phyloP scores from a whole-genome alignment of 2,329 filamentous ascomycete species.

The Talaromyces sp. region DNA sequence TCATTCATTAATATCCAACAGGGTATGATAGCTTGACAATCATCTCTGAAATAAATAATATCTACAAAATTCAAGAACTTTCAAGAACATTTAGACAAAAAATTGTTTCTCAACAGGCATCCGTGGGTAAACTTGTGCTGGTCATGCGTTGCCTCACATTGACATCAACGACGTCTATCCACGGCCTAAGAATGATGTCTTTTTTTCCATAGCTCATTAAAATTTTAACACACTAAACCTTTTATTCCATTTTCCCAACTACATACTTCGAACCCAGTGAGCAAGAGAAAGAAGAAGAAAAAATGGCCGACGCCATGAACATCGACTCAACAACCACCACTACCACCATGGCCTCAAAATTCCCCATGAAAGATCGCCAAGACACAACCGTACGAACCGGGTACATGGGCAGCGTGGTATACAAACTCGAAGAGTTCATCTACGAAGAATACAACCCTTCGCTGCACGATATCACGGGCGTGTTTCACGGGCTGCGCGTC shows the following conservation, averaged over 20 bases:
- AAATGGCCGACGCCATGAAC: neutral
- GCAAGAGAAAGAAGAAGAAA: neutral
- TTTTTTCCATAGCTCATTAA: neutral
- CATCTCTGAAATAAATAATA: too few species aligned
- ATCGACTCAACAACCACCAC: neutral
- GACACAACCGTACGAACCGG: neutral
- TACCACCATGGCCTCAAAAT: neutral
- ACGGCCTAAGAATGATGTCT: neutral
- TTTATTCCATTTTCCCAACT: neutral
- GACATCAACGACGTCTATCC: neutral
- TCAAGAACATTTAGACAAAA: too few species aligned
- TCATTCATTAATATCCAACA: too few species aligned
- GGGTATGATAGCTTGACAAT: too few species aligned
- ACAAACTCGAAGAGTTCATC: neutral
- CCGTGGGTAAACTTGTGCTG: neutral
- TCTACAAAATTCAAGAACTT: too few species aligned
- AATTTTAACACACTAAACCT: neutral
- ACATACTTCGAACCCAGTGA: neutral
- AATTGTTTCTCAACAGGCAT: neutral
- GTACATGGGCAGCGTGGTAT: constrained; percentile 3
- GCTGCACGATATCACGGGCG: neutral
- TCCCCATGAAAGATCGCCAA: neutral
- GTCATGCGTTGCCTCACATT: neutral
- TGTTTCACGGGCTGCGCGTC: neutral
- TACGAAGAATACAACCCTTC: constrained; percentile 1